Percentiles rank a stretch among this genome's conserved stretches.
Evolutionary conservation across 345 rosid genomes (phyloP).

Genomic region (Orychophragmus violaceus): DNA sequence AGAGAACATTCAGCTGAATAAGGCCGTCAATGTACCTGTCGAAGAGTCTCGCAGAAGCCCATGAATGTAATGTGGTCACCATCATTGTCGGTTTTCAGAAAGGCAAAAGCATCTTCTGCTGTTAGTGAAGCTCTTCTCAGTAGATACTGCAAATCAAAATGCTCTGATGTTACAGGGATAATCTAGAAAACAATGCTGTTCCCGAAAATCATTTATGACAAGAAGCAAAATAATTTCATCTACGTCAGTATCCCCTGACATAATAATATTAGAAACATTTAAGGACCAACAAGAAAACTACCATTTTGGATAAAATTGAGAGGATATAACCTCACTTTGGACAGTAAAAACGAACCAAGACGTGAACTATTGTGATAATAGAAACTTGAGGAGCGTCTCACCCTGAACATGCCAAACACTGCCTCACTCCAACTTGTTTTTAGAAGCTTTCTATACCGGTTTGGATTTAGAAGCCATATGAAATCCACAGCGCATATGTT

Average conservation of each 20-base stretch:
- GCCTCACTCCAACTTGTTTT: slow-evolving; percentile 94
- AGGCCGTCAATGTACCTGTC: slow-evolving; percentile 43
- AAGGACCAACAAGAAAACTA: neutral
- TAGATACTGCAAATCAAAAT: slow-evolving; percentile 46
- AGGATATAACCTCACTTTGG: neutral
- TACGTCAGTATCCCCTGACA: neutral
- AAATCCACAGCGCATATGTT: slow-evolving; percentile 96
- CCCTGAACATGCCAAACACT: slow-evolving; percentile 97
- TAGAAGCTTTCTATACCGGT: slow-evolving; percentile 54
- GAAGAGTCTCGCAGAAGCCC: slow-evolving; percentile 78
- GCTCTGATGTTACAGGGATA: slow-evolving; percentile 17
- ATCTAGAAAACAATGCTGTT: neutral
- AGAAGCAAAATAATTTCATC: neutral
- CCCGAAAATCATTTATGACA: neutral
- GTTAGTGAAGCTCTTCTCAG: slow-evolving; percentile 62
- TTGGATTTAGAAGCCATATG: slow-evolving; percentile 97
- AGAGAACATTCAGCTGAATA: neutral
- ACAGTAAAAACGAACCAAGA: neutral
- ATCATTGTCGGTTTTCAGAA: slow-evolving; percentile 52
- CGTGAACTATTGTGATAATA: too few relatives aligned
- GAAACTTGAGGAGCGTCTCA: slow-evolving; percentile 21
- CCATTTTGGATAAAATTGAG: too few relatives aligned
- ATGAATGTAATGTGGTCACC: slow-evolving; percentile 55
- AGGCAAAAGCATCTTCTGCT: slow-evolving; percentile 70
- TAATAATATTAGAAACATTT: neutral